Base-by-base conservation (phyloP, 495 filamentous ascomycete species). In the Acidiella bohemica region DNA sequence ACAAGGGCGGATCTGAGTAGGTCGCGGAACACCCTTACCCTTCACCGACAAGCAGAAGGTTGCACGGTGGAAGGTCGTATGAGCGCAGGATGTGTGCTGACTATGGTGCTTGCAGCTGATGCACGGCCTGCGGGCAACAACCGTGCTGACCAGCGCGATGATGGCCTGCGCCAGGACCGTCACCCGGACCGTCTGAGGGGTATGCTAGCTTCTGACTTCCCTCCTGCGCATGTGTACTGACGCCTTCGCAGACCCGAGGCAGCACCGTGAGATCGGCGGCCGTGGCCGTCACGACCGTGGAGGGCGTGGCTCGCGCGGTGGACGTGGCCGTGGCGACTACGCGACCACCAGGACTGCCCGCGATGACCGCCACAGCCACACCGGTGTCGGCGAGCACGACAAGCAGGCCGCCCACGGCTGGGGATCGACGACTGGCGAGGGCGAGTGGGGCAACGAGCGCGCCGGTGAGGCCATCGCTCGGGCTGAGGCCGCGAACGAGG, bases 391-490 rank as follows among this genome's bases (percentile, higher is more conserved):
- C 51, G 86, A 92, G 52, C 80, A 86, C 54, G 81, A 84, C 56
- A 97, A 96, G 76, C 82, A 93, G 66, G 78, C 83, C 53, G 76
- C 73, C 56, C 81, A 84, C 57, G 80, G 83, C 47, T 97, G 90
- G 90, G 90, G 86, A 53, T 79, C 68, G 57, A 70, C 70, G 40
- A 78, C 78, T 55, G 90, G 86, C 58, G 65, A 75, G 21, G 80
- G 74, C 54, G 81, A 86, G 63, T 79, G 75, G 63, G 78, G 79
- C 47, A 92, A 95, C 53, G 90, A 95, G 71, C 70, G 81, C 55
- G 84, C 77, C 49, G 90, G 75, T 44, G 84, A 85, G 55, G 76
- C 74, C 46, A 87, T 93, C 50, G 90, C 90, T 48, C 71, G 84
- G 62, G 40, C 55, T 13, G 51, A 53, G 17, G 29, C 40, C 28